Evolutionary conservation across 169 alveolate species (phyloP).

Genomic region (Plasmodium vinckei): DNA sequence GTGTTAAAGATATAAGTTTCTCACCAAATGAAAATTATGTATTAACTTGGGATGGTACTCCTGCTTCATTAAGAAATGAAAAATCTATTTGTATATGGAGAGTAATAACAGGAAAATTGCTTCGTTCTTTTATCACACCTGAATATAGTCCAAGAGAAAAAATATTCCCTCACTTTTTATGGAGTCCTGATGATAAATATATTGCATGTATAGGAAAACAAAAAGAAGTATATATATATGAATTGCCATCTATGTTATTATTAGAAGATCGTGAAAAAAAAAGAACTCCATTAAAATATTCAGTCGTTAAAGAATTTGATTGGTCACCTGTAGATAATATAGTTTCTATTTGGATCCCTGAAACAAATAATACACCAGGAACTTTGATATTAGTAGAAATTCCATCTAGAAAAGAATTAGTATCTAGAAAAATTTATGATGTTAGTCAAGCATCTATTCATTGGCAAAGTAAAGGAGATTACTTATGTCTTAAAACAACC

Average conservation of each 20-base stretch:
- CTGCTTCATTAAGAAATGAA: conserved; percentile 87
- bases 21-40: conserved; percentile 92
- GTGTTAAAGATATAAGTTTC: conserved; percentile 89
- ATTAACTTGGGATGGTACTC: conserved; percentile 93
- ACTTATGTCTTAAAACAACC: conserved; percentile 90
- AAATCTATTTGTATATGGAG: conserved; percentile 91
- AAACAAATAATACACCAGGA: conserved; percentile 92
- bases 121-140: conserved; percentile 86
- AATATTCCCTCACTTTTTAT: conserved; percentile 87
- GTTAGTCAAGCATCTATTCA: conserved; percentile 90
- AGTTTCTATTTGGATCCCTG: conserved; percentile 90
- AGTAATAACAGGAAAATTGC: conserved; percentile 89
- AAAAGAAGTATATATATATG: conserved; percentile 83
- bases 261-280: conserved; percentile 85
- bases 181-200: conserved; percentile 90
- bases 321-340: conserved; percentile 94
- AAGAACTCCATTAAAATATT: conserved; percentile 88
- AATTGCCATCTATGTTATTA: conserved; percentile 87
- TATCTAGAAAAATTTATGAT: conserved; percentile 91
- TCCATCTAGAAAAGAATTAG: conserved; percentile 90
- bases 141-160: conserved; percentile 84
- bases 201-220: conserved; percentile 85
- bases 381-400: conserved; percentile 87
- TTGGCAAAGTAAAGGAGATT: conserved; percentile 93
- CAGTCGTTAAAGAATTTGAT: conserved; percentile 88